phyloP scores from a whole-genome alignment of 495 filamentous ascomycete species.

The Barbatosphaeria neglecta region DNA sequence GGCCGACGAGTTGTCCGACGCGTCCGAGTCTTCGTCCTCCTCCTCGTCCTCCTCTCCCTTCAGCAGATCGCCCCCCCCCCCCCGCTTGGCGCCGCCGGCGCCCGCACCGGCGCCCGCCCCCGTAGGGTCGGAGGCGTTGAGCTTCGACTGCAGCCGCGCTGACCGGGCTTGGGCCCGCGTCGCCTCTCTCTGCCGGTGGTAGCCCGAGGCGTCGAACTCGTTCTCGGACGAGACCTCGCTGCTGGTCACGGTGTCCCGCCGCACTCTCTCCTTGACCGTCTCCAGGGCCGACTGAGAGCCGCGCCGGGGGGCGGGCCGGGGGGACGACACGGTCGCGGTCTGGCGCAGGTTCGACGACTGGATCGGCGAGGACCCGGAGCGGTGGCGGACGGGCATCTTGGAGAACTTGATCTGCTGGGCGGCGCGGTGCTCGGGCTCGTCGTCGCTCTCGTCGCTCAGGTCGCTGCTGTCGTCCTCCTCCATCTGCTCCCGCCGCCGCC shows the following conservation, averaged over 20 bases:
- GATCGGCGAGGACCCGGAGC: constrained; percentile 80
- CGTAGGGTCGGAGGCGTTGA: constrained; percentile 22
- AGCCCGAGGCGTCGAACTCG: constrained; percentile 59
- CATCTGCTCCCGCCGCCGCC: constrained; percentile 58
- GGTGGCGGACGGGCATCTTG: constrained; percentile 82
- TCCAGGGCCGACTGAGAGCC: constrained; percentile 70
- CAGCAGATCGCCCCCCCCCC: constrained; percentile 42
- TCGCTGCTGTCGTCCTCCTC: constrained; percentile 97
- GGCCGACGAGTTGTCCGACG: constrained; percentile 39
- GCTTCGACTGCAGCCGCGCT: constrained; percentile 32
- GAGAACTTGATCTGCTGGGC: constrained; percentile 83
- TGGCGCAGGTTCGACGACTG: constrained; percentile 45
- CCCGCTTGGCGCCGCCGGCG: constrained; percentile 25
- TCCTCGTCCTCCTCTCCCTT: constrained; percentile 41
- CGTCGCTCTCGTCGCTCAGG: constrained; percentile 90
- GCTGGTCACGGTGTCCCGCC: constrained; percentile 80
- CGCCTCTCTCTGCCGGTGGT: constrained; percentile 45
- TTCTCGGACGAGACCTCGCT: constrained; percentile 89
- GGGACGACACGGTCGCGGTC: constrained; percentile 21
- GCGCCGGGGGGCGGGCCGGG: constrained; percentile 33
- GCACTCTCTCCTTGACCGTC: constrained; percentile 58
- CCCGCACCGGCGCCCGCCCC: no score
- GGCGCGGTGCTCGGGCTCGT: constrained; percentile 59
- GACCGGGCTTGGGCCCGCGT: constrained; percentile 22
- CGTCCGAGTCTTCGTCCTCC: constrained; percentile 48